Percentiles rank a stretch among this genome's conserved stretches.
Evolutionary conservation across 371 early-diverging fungal genomes (phyloP).

Genomic region (Neoconidiobolus thromboides): DNA sequence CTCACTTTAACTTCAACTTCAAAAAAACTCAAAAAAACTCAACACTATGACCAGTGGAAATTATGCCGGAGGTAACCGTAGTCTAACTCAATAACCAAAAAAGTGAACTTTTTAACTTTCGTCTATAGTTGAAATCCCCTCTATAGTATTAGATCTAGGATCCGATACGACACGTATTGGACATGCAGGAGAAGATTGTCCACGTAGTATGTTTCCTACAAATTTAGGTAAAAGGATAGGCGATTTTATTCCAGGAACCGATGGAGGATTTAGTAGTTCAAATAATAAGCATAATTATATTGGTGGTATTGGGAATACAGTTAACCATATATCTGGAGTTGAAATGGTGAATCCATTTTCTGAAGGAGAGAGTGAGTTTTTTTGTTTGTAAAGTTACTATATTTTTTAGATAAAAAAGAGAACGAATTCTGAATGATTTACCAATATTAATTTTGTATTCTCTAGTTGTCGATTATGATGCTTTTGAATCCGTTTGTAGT

Average conservation of each 20-base stretch:
- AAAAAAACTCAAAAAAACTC: no score
- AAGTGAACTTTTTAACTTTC: background rate
- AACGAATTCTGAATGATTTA: no score
- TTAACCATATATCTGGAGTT: no score
- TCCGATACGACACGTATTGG: slow-evolving; percentile 74
- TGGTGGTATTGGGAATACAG: no score
- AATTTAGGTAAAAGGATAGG: slow-evolving; percentile 29
- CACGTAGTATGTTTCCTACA: slow-evolving; percentile 69
- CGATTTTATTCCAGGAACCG: slow-evolving; percentile 8
- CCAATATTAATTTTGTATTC: background rate
- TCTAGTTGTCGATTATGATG: slow-evolving; percentile 82
- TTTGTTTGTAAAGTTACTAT: no score
- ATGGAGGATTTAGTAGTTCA: background rate
- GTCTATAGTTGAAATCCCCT: slow-evolving; percentile 72
- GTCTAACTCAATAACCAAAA: background rate
- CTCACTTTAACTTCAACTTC: no score
- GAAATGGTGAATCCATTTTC: no score
- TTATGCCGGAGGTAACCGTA: background rate
- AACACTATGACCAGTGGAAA: background rate
- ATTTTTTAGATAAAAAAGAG: no score
- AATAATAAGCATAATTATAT: no score
- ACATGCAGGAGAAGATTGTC: slow-evolving; percentile 88
- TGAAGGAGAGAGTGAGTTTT: no score
- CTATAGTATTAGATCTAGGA: slow-evolving; percentile 83
- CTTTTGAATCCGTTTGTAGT: slow-evolving; percentile 73